Evolutionary conservation across 352 stramenopile genomes (phyloP), one percentile per base, ranked within the genome.

Genomic region (Phytophthora gonapodyides): DNA sequence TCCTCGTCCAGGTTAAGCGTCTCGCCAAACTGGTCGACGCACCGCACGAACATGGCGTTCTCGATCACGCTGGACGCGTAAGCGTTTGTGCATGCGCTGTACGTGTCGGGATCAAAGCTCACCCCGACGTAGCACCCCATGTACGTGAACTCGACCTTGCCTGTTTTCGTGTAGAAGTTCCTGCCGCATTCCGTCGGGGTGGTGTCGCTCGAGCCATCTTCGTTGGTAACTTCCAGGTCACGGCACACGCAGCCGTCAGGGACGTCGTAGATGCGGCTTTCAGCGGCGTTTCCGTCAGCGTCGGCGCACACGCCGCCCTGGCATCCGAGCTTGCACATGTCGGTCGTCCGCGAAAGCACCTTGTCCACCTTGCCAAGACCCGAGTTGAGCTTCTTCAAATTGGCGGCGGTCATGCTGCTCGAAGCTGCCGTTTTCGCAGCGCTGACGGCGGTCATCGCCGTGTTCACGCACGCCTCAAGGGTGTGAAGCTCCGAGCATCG

Each of bases 31-130:
- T 37, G 44, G 44, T 51, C 44, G 12, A 51, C 11, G 27, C 44
- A 51, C 21, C 44, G 44, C 19, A 51, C 44, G n/a, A 51, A 51
- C 24, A 51, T 51, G 44, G 44, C 24, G 24, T 51, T 37, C 8
- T 24, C 44, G 7, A 37, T 37, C 24, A 51, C 44, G 5, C 5
- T 34, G 5, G 44, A 51, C 24, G 15, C 44, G 27, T 51, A 37
- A 3, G 44, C 44, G 24, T 5, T 4, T 7, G 44, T 7, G 27
- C 44, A 51, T 9, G 17, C 44, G 24, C 44, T 51, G 24, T 51
- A 37, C 11, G 44, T 37, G 5, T 13, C 24, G 12, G 44, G 44
- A 37, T 35, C 19, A 24, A 19, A 12, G 27, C 19, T 51, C 24
- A 21, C 8, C 27, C 44, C 44, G 16, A 51, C 44, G 44, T 51